Conservation (phyloP, 768 basidiomycete species). For the Gyrodon lividus region DNA sequence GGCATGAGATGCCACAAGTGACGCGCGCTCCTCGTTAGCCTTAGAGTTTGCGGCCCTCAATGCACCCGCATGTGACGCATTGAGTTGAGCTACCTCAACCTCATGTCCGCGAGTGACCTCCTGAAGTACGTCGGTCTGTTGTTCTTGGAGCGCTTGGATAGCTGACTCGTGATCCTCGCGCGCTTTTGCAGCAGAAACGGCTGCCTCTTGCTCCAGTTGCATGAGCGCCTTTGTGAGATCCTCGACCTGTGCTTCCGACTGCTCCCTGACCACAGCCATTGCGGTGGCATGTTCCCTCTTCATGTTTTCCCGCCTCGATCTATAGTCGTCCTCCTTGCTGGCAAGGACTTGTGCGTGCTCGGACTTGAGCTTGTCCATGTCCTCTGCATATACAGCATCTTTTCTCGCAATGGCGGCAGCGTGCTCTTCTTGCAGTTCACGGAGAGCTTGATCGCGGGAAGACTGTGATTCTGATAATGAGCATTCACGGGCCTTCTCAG, state of each 20-base stretch:
- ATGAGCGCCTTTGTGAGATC: constrained; percentile 55
- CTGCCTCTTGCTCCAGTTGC: constrained; percentile 50
- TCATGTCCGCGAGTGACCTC: constrained; percentile 58
- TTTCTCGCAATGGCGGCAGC: constrained; percentile 61
- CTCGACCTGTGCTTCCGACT: constrained; percentile 50
- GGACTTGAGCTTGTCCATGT: constrained; percentile 62
- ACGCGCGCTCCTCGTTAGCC: constrained; percentile 36
- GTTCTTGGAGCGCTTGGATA: constrained; percentile 47
- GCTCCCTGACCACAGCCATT: constrained; percentile 29
- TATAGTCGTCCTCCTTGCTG: constrained; percentile 61
- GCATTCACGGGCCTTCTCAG: constrained; percentile 74
- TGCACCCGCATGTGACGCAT: constrained; percentile 44
- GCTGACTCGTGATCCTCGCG: constrained; percentile 50
- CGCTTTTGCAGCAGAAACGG: constrained; percentile 35
- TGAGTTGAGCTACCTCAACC: constrained; percentile 50
- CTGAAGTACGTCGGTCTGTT: constrained; percentile 52
- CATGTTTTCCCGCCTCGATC: constrained; percentile 31
- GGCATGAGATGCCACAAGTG: constrained; percentile 41
- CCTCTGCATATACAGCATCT: constrained; percentile 62
- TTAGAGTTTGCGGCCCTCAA: constrained; percentile 31
- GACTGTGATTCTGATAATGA: constrained; percentile 74
- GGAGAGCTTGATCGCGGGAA: constrained; percentile 57
- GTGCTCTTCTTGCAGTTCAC: constrained; percentile 73
- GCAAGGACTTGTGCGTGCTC: constrained; percentile 57
- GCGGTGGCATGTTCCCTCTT: constrained; percentile 36